Base-by-base conservation (phyloP, 768 basidiomycete species). In the Lactarius psammicola region DNA sequence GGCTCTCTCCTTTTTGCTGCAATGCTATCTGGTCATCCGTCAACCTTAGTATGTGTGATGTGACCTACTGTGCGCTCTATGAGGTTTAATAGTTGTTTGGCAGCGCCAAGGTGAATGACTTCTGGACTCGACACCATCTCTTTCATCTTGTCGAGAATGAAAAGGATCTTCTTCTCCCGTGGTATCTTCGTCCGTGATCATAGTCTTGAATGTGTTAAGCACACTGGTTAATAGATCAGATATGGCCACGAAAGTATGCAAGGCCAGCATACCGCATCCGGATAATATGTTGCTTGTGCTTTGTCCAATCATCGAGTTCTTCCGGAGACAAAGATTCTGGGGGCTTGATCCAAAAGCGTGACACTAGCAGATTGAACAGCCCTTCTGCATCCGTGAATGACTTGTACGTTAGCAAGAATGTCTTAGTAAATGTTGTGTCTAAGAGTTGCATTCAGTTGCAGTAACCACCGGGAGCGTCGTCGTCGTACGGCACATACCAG, bases 341-440 rank as follows among this genome's bases (percentile, higher is more conserved):
- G 28, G 91, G 82, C 57, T 84, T 80, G 31, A 95, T 88, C 71
- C 83, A 81, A 77, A 94, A 98, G 20, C 96, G 87, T 53, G 84
- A 81, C 8, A 90, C 83, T 23, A 98, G 86, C 20, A 90, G 80
- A 64, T 94, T 87, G 62, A 96, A 88, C 10, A 98, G 78, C 56
- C 94, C 88, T 63, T 91, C 85, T 54, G 91, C 79, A 6, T 87
- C 88, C 18, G 92, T 92, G 76, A 98, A 98, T 0, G 94, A 95
- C 73, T 95, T 93, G 81, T 93, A 97, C 0, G 96, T 97, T 85
- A 97, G 89, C 69, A 98, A 77, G 83, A 98, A 98, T 0, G 95
- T 88, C 74, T 89, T 88, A 75, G 83, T 90, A 77, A 89, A 96
- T 8, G 84, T 84, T 0, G 87, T 83, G 75, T 97, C 90, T 90